Conservation (phyloP, 768 basidiomycete genomes). For the Thelephora ganbajun region DNA sequence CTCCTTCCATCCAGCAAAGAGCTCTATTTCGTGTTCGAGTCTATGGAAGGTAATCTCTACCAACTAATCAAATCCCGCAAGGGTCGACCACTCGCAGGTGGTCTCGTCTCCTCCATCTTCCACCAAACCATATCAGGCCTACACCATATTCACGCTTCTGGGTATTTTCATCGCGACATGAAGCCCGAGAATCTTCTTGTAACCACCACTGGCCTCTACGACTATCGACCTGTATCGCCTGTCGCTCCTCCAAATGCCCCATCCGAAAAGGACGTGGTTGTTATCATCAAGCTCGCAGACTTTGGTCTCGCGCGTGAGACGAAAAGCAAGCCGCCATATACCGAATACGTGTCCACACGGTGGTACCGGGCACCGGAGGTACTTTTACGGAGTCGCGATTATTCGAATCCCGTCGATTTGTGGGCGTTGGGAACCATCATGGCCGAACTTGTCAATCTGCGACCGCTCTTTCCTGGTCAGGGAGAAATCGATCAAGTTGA, state of each 20-base stretch:
- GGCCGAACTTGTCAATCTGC: conserved; percentile 90
- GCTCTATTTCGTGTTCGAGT: conserved; percentile 98
- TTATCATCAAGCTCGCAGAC: conserved; percentile 95
- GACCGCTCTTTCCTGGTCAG: conserved; percentile 89
- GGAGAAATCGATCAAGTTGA: conserved; percentile 88
- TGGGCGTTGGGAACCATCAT: conserved; percentile 99
- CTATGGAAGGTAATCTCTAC: conserved; percentile 99
- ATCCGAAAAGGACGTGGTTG: conserved; percentile 86
- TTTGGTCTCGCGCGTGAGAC: conserved; percentile 95
- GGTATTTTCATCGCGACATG: conserved; percentile 99
- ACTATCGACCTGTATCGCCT: conserved; percentile 77
- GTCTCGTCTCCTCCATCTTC: conserved; percentile 90
- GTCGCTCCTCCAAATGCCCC: conserved; percentile 45
- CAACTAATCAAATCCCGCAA: conserved; percentile 97
- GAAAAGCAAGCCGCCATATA: conserved; percentile 80
- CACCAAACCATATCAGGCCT: conserved; percentile 84
- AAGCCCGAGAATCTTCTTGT: conserved; percentile 99
- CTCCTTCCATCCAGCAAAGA: conserved; percentile 92
- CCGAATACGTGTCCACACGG: conserved; percentile 97
- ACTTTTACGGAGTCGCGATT: conserved; percentile 79
- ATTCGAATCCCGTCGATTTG: conserved; percentile 96
- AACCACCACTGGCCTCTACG: conserved; percentile 89
- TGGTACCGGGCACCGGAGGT: conserved; percentile 99
- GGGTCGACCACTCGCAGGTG: conserved; percentile 90
- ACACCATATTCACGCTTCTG: conserved; percentile 80